Conservation (phyloP, 768 basidiomycete genomes). For the Amanita brunnescens region DNA sequence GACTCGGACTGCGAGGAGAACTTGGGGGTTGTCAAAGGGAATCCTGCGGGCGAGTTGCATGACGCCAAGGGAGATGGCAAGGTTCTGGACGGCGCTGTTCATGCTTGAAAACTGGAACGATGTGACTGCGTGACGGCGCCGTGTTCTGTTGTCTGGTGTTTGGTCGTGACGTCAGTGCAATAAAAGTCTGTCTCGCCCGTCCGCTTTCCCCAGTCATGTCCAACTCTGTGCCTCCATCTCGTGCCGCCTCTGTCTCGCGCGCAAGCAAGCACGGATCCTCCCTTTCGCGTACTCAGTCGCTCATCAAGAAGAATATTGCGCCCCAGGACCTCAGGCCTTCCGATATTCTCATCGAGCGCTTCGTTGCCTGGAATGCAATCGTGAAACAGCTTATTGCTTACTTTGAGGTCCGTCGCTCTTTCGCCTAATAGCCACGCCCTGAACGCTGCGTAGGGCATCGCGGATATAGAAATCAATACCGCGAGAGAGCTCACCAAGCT, state of each 20-base stretch:
- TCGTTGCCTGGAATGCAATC: slow-evolving; percentile 91
- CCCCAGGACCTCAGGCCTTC: slow-evolving; percentile 86
- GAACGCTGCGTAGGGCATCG: slow-evolving; percentile 30
- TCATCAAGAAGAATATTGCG: slow-evolving; percentile 92
- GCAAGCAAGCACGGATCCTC: slow-evolving; percentile 59
- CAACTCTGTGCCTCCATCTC: slow-evolving; percentile 43
- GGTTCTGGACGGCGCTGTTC: slow-evolving; percentile 72
- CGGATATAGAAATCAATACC: slow-evolving; percentile 91
- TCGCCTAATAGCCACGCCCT: background rate
- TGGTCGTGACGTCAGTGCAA: slow-evolving; percentile 4
- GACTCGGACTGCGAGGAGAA: slow-evolving; percentile 74
- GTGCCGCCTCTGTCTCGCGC: slow-evolving; percentile 66
- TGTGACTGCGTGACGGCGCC: slow-evolving; percentile 4
- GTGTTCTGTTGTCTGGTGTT: background rate
- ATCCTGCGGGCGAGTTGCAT: slow-evolving; percentile 93
- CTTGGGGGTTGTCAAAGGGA: slow-evolving; percentile 80
- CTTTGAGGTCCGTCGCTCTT: slow-evolving; percentile 46
- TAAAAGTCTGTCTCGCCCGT: background rate
- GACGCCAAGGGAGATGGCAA: slow-evolving; percentile 84
- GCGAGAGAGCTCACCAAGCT: slow-evolving; percentile 91
- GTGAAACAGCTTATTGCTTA: slow-evolving; percentile 94
- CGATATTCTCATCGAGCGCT: slow-evolving; percentile 94
- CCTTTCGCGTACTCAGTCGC: slow-evolving; percentile 69
- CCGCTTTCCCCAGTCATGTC: slow-evolving; percentile 6
- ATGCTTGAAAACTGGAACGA: slow-evolving; percentile 24